A percentile compares a stretch with the other conserved stretches of the same genome.
phyloP scores from a whole-genome alignment of 2,329 filamentous ascomycete genomes.

The Nothopassalora personata region DNA sequence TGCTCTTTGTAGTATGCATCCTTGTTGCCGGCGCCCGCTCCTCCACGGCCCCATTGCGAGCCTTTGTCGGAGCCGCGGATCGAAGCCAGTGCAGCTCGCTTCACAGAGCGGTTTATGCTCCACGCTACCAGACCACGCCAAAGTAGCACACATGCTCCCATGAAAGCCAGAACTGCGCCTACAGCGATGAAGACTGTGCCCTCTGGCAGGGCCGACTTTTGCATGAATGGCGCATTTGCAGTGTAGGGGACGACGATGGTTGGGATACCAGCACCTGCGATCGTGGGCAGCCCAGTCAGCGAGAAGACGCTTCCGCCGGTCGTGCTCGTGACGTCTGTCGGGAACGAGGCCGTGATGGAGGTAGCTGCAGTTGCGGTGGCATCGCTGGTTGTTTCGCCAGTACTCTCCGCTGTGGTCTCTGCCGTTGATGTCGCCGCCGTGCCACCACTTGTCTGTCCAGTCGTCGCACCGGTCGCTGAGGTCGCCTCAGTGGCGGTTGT shows the following conservation, averaged over 20 bases:
- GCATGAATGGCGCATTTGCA: slow-evolving; percentile 82
- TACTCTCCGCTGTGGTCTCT: not conserved
- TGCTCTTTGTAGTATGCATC: slow-evolving; percentile 38
- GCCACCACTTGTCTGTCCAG: slow-evolving; percentile 4
- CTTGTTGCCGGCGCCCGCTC: slow-evolving; percentile 16
- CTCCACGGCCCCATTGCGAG: slow-evolving; percentile 31
- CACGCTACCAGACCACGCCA: slow-evolving; percentile 88
- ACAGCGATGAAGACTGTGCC: slow-evolving; percentile 96
- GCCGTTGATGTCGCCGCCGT: not conserved
- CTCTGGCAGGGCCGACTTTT: slow-evolving; percentile 75
- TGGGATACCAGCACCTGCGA: slow-evolving; percentile 57
- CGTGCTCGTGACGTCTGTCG: not conserved
- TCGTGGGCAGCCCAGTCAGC: slow-evolving; percentile 46
- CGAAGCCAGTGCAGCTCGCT: slow-evolving; percentile 73
- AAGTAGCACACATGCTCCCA: slow-evolving; percentile 72
- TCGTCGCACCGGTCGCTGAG: slow-evolving; percentile 13
- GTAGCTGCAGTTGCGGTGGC: slow-evolving; percentile 5
- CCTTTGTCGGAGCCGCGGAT: slow-evolving; percentile 40
- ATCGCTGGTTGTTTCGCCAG: not conserved
- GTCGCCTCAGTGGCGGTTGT: slow-evolving; percentile 17
- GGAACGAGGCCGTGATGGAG: not conserved
- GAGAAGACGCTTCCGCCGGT: slow-evolving; percentile 22
- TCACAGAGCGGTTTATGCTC: slow-evolving; percentile 86
- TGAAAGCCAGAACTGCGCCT: slow-evolving; percentile 77
- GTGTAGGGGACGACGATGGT: slow-evolving; percentile 75